Evolutionary conservation across 2,329 filamentous ascomycete species (phyloP).

Genomic region (Whalleya microplaca): DNA sequence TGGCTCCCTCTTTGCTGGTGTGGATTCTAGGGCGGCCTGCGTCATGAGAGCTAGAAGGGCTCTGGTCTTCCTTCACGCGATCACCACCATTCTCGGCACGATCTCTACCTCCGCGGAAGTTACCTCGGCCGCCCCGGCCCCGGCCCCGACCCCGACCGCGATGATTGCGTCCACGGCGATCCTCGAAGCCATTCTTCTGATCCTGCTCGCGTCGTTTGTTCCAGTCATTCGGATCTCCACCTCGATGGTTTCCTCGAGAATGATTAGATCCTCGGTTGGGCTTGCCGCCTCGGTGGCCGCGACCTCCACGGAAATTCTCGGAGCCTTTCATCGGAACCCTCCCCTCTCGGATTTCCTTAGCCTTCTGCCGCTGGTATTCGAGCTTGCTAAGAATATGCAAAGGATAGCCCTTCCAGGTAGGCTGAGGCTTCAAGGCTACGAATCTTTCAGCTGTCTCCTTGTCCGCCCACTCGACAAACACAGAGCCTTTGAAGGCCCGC

Average conservation of each 20-base stretch:
- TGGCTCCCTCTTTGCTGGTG: constrained; percentile 45
- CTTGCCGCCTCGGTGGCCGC: constrained; percentile 45
- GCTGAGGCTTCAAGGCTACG: constrained; percentile 76
- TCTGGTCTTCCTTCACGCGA: constrained; percentile 39
- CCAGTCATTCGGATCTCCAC: constrained; percentile 60
- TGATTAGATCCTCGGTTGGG: constrained; percentile 42
- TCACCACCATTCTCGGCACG: constrained; percentile 42
- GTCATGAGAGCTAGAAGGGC: constrained; percentile 33
- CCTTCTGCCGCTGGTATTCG: constrained; percentile 82
- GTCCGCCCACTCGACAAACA: constrained; percentile 89
- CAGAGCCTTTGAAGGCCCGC: constrained; percentile 89
- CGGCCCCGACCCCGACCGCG: constrained; percentile 45
- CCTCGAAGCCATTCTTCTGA: constrained; percentile 62
- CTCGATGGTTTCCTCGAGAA: constrained; percentile 29
- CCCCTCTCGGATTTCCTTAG: constrained; percentile 70
- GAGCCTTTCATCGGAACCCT: constrained; percentile 63
- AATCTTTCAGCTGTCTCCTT: constrained; percentile 82
- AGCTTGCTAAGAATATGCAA: constrained; percentile 86
- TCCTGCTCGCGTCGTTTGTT: constrained; percentile 66
- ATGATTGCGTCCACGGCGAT: constrained; percentile 44
- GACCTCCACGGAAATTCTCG: constrained; percentile 39
- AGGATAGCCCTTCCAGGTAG: constrained; percentile 80
- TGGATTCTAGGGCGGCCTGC: constrained; percentile 49
- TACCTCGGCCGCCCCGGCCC: too few relatives aligned
- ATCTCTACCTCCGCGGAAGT: constrained; percentile 43